Evolutionary conservation across 2,329 filamentous ascomycete species (phyloP), one percentile per base, ranked within the genome.

Genomic region (Microcyclospora tardicrescens): DNA sequence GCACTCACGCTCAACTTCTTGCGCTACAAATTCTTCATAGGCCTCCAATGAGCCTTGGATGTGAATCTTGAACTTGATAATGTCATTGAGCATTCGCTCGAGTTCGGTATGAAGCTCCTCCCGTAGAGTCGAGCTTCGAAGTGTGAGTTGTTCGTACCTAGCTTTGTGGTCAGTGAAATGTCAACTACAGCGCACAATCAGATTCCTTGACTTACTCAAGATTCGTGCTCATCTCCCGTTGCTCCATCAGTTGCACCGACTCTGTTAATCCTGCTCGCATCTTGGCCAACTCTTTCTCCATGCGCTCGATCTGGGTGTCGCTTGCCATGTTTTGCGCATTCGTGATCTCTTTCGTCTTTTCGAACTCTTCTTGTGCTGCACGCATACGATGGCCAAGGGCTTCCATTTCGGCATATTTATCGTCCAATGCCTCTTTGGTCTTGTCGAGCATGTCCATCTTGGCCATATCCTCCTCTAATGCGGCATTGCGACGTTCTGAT

Each of bases 51-150:
- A 81, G 65, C 86, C 87, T 61, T 98, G 91, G 37, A 98, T 72
- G 56, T 96, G 87, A 47, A 98, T 84, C 66, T 98, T 98, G 75
- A 98, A 96, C 56, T 93, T 87, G 66, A 96, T 93, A 45, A 95
- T 82, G 57, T 96, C 87, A 64, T 95, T 93, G 43, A 98, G 67
- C 75, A 96, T 93, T 52, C 79, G 81, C 65, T 95, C 91, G 53
- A 95, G 84, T 60, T 95, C 87, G 0, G 86, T 94, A 61, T 98
- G 91, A n/a, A 98, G 71, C 59, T 96, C 87, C 60, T 98, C 91
- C n/a, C 91, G 77, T 16, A 96, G 71, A 1, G 84, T 68, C 47
- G 84, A 84, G 35, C 84, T 84, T 27, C 78, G 76, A 39, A 93
- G 74, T n/a, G 82, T 85, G 35, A 96, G 67, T 58, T 95, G 86